Base-by-base conservation (phyloP, 768 basidiomycete species). In the Lactarius sanguifluus region DNA sequence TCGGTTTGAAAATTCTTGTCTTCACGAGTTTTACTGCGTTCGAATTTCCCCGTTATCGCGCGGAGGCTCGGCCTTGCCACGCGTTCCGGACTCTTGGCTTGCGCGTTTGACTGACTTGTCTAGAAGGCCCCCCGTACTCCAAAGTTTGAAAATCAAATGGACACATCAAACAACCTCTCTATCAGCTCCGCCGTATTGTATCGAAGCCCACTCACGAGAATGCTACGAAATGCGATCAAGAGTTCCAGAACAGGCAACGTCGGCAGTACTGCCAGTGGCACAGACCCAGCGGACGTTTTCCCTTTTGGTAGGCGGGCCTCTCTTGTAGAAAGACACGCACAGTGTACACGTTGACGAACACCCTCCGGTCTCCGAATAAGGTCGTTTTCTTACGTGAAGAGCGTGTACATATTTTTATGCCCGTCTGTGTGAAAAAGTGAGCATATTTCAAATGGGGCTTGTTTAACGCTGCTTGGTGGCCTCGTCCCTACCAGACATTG, bases 321-420 rank as follows among this genome's bases (percentile, higher is more conserved):
- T 47, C 2, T 34, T 10, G 25, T 30, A 28, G 47, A 52, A 23
- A 28, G 18, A 59, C 65, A 66, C 32, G 61, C 56, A 47, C 28
- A 34, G 6, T 62, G 36, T 54, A 40, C 32, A 23, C 23, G 55
- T 34, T 23, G 36, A 20, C 55, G 34, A 57, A 47, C 52, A 43
- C 18, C 41, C 41, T 45, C 13, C 38, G 40, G 28, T 62, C 30
- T 36, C 54, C 34, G 30, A 52, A 43, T 61, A 38, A 38, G n/a
- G 45, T 38, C 34, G 38, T 30, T 47, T 16, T 59, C 52, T 64
- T 64, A 64, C 61, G 61, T 52, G 65, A 59, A 18, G 40, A 58
- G 7, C 5, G 23, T 50, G 28, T 23, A 34, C 32, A 25, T n/a
- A 43, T 32, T 56, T 18, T 56, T 28, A 13, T 38, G 23, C 34